phyloP scores from a whole-genome alignment of 1,139 yeast species.

The Candida sanyaensis region DNA sequence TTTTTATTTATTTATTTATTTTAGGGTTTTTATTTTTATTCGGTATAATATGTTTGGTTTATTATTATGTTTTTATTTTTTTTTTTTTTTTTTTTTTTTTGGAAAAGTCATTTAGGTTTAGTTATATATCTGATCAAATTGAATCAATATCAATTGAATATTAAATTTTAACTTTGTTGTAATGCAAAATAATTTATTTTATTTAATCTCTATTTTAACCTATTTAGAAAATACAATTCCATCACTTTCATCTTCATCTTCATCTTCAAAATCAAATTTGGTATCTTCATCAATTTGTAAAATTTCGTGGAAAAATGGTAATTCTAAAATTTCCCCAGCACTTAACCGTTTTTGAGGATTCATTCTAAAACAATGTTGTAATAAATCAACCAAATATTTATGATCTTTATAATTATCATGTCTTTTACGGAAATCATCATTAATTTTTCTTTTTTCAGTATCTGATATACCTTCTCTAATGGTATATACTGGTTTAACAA shows the following conservation, averaged over 20 bases:
- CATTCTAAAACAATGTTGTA: slow-evolving; percentile 55
- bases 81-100: too few relatives aligned
- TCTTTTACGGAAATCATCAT: slow-evolving; percentile 17
- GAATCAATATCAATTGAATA: too few relatives aligned
- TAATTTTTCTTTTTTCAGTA: slow-evolving; percentile 6
- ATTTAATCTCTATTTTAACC: background rate
- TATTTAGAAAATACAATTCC: slow-evolving; percentile 32
- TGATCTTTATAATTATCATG: slow-evolving; percentile 40
- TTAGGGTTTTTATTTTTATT: too few relatives aligned
- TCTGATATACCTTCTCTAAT: slow-evolving; percentile 7
- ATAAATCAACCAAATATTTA: slow-evolving; percentile 51
- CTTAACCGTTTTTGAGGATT: slow-evolving; percentile 56
- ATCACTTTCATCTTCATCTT: slow-evolving; percentile 34
- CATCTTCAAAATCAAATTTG: slow-evolving; percentile 3
- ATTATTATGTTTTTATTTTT: too few relatives aligned
- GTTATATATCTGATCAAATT: too few relatives aligned
- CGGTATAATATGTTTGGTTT: too few relatives aligned
- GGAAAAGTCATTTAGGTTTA: too few relatives aligned
- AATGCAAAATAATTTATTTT: too few relatives aligned
- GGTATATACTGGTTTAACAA: slow-evolving; percentile 23
- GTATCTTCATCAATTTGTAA: slow-evolving; percentile 22
- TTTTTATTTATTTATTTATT: background rate
- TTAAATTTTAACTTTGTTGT: too few relatives aligned
- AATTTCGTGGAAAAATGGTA: slow-evolving; percentile 55
- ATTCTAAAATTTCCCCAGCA: slow-evolving; percentile 56